Evolutionary conservation across 306 rosid genomes (phyloP).

Genomic region (Malus sieversii): DNA sequence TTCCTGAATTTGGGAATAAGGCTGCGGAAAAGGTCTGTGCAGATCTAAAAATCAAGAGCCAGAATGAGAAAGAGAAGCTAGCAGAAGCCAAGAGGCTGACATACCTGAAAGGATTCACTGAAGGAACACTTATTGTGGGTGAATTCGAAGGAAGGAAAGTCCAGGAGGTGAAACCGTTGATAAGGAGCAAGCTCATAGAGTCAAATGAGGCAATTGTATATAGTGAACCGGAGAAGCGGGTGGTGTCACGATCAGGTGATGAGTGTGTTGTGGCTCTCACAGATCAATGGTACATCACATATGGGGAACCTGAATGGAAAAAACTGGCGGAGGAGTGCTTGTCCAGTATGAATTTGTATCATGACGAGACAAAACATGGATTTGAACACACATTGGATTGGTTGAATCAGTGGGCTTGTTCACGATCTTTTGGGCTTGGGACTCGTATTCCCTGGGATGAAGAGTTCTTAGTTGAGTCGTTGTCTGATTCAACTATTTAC

Average conservation of each 20-base stretch:
- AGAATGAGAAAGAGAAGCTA: constrained; percentile 90
- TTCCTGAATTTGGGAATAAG: constrained; percentile 70
- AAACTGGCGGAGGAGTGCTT: constrained; percentile 73
- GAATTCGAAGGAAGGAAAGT: constrained; percentile 48
- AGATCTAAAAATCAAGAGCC: constrained; percentile 78
- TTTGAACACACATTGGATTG: constrained; percentile 85
- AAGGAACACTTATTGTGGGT: constrained; percentile 74
- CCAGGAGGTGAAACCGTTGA: constrained; percentile 79
- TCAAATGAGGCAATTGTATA: constrained; percentile 66
- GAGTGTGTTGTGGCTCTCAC: constrained; percentile 94
- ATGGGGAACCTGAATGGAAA: constrained; percentile 82
- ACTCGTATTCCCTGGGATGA: constrained; percentile 96
- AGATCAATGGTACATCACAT: constrained; percentile 91
- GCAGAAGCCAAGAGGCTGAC: constrained; percentile 92
- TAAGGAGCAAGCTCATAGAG: constrained; percentile 56
- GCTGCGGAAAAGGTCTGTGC: constrained; percentile 78
- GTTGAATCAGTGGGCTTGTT: constrained; percentile 98
- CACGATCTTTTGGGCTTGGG: constrained; percentile 92
- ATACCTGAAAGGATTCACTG: constrained; percentile 87
- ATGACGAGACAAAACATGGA: constrained; percentile 82
- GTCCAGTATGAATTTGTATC: constrained; percentile 51
- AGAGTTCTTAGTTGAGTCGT: constrained; percentile 71
- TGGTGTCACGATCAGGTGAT: constrained; percentile 82
- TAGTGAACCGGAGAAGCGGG: constrained; percentile 88
- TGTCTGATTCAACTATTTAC: constrained; percentile 90